These are phyloP conservation scores for Fomes fomentarius DNA, from an alignment of 1,284 basidiomycete genomes.

Conservation along the genomic window DNA sequence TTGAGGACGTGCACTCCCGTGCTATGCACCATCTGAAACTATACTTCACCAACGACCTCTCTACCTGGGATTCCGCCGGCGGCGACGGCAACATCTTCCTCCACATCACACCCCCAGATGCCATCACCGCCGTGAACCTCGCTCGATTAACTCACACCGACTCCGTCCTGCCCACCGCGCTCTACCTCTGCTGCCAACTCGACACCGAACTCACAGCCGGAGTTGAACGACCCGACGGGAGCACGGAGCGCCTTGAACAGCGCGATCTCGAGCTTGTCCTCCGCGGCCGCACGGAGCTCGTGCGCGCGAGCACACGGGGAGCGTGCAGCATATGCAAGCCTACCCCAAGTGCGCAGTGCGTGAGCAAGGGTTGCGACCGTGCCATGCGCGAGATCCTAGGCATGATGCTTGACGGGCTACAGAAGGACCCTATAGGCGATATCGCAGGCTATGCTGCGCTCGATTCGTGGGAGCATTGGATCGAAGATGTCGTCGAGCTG, in stretches of 20 bases:
- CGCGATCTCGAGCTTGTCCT: constrained; percentile 26
- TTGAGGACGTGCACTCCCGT: constrained; percentile 22
- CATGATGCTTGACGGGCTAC: constrained; percentile 27
- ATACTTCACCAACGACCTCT: constrained; percentile 25
- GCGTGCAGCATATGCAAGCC: constrained; percentile 25
- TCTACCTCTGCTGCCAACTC: constrained; percentile 29
- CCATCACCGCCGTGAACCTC: constrained; percentile 26
- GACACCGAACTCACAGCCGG: constrained; percentile 22
- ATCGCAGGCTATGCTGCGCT: constrained; percentile 25
- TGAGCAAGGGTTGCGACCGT: constrained; percentile 21
- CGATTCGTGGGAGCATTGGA: constrained; percentile 28
- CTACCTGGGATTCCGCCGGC: constrained; percentile 21
- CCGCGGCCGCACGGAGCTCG: constrained; percentile 24
- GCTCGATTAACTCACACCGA: constrained; percentile 23
- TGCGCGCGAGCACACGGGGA: constrained; percentile 25
- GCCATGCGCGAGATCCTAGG: constrained; percentile 22
- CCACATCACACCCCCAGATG: constrained; percentile 22
- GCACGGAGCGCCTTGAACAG: constrained; percentile 19
- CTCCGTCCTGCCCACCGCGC: constrained; percentile 26
- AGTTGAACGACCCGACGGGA: constrained; percentile 21
- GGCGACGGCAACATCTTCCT: constrained; percentile 22
- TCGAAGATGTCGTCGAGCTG: constrained; percentile 27
- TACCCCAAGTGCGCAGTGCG: constrained; percentile 18
- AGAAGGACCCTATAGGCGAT: constrained; percentile 26
- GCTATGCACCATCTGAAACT: constrained; percentile 25